Evolutionary conservation across 164 flowering plant genomes (phyloP).

Genomic region (Tinospora cordifolia): DNA sequence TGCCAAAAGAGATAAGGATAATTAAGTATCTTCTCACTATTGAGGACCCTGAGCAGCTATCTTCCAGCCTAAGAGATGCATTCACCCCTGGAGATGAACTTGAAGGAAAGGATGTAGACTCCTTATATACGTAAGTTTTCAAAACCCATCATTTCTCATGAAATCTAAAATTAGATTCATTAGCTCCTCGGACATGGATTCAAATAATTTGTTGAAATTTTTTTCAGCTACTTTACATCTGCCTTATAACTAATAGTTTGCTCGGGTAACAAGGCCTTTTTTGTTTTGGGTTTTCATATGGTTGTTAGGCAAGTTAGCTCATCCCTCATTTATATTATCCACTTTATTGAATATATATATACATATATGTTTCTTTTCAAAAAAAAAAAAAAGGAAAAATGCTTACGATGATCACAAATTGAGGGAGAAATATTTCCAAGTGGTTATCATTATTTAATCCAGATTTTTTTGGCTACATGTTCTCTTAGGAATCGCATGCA

Average conservation of each 20-base stretch:
- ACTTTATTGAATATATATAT: no score
- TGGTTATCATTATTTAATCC: no score
- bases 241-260: no score
- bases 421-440: not conserved
- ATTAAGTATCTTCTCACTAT: conserved; percentile 75
- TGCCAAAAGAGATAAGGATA: conserved; percentile 85
- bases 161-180: conserved; percentile 1
- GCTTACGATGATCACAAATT: not conserved
- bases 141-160: not conserved
- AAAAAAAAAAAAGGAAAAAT: no score
- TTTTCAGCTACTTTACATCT: no score
- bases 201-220: not conserved
- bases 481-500: not conserved
- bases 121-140: conserved; percentile 69
- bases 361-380: no score
- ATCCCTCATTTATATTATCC: no score
- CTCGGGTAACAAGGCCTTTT: no score
- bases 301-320: no score
- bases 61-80: conserved; percentile 61
- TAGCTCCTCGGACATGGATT: not conserved
- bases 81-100: conserved; percentile 86
- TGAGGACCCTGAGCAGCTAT: conserved; percentile 61
- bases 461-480: not conserved
- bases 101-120: conserved; percentile 66
- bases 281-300: no score